phyloP scores from a whole-genome alignment of 139 green algal species.

The Tetradesmus lagerheimii region DNA sequence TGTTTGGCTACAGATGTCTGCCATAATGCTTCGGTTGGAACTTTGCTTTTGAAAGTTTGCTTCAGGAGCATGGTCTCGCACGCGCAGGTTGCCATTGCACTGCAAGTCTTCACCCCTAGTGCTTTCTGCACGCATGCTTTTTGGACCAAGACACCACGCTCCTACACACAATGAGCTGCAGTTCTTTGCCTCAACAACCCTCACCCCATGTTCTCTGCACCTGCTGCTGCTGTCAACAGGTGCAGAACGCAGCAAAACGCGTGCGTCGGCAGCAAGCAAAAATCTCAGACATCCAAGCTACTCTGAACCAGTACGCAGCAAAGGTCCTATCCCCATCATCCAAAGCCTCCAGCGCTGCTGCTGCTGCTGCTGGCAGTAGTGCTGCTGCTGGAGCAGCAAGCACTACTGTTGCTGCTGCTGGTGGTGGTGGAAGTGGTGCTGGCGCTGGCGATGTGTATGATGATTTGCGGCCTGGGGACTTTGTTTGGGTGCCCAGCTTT shows the following conservation, averaged over 20 bases:
- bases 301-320: neutral
- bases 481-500: conserved; percentile 30
- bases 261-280: neutral
- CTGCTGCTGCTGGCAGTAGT: neutral
- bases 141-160: too few relatives aligned
- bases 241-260: conserved; percentile 6
- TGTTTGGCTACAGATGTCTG: too few relatives aligned
- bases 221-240: conserved; percentile 9
- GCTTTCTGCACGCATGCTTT: too few relatives aligned
- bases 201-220: neutral
- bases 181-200: neutral
- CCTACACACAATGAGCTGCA: neutral
- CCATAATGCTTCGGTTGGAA: too few relatives aligned
- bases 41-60: too few relatives aligned
- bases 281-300: conserved; percentile 37
- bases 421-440: neutral
- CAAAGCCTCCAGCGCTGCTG: neutral
- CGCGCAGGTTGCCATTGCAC: too few relatives aligned
- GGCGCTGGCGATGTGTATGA: neutral
- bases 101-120: too few relatives aligned
- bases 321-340: neutral
- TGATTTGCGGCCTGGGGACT: conserved; percentile 41
- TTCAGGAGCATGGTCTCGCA: too few relatives aligned
- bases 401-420: neutral
- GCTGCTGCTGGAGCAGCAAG: neutral